Conservation (phyloP, 306 rosid genomes). For the Cajanus cajan region DNA sequence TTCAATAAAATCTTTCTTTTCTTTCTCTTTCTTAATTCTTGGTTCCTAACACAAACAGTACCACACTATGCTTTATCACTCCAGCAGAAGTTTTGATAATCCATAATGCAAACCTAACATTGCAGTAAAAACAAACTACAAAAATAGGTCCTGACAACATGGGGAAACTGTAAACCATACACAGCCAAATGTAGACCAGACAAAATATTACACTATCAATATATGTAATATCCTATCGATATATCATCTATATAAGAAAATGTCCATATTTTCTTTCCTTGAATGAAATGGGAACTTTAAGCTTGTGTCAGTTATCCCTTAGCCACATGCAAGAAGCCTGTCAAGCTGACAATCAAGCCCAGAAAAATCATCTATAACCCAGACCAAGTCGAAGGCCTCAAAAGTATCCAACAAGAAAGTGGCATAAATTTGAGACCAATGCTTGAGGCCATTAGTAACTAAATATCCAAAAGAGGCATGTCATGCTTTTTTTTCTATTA, state of each 20-base stretch:
- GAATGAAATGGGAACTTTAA: background rate
- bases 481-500: background rate
- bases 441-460: background rate
- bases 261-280: background rate
- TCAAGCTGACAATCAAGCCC: background rate
- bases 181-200: background rate
- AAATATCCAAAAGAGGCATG: background rate
- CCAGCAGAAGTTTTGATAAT: background rate
- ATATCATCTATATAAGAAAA: background rate
- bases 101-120: background rate
- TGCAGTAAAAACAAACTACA: background rate
- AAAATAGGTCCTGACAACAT: background rate
- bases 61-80: background rate
- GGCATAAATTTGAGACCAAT: conserved; percentile 3
- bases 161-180: background rate
- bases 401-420: background rate
- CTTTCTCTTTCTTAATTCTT: no score
- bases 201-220: background rate
- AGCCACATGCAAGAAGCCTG: background rate
- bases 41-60: no score
- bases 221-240: background rate
- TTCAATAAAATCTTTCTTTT: no score
- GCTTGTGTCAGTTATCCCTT: background rate
- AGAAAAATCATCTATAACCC: background rate
- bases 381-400: background rate